Percentiles rank a stretch among this genome's conserved stretches.
phyloP scores from a whole-genome alignment of 305 asterid genomes.

The Fraxinus nigra region DNA sequence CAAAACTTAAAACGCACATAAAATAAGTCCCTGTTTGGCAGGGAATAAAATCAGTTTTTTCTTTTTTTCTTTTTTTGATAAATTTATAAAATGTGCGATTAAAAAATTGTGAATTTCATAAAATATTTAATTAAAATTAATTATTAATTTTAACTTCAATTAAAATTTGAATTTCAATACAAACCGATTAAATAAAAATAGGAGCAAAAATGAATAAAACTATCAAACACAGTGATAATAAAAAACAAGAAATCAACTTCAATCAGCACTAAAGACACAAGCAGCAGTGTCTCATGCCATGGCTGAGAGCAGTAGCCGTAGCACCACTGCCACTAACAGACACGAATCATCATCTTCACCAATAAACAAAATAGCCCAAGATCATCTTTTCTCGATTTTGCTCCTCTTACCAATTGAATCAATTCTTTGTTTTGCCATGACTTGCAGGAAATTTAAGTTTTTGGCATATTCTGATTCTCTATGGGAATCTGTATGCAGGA shows the following conservation, averaged over 20 bases:
- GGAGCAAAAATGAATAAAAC: too few relatives aligned
- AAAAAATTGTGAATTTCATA: too few relatives aligned
- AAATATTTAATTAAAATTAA: too few relatives aligned
- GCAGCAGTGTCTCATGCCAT: slow-evolving; percentile 20
- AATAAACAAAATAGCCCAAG: slow-evolving; percentile 50
- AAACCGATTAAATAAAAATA: too few relatives aligned
- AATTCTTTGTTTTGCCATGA: slow-evolving; percentile 55
- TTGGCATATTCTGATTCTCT: slow-evolving; percentile 63
- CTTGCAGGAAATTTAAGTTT: slow-evolving; percentile 61
- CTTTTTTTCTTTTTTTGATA: too few relatives aligned
- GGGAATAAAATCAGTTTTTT: too few relatives aligned
- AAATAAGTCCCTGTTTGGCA: too few relatives aligned
- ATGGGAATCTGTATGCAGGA: slow-evolving; percentile 82
- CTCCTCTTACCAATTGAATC: slow-evolving; percentile 71
- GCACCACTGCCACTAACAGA: neutral
- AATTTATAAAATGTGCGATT: too few relatives aligned
- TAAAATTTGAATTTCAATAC: too few relatives aligned
- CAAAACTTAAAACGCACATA: too few relatives aligned
- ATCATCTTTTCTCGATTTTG: slow-evolving; percentile 73
- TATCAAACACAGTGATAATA: neutral
- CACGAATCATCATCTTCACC: slow-evolving; percentile 35
- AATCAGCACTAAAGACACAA: slow-evolving; percentile 8
- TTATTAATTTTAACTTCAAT: too few relatives aligned
- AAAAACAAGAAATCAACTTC: neutral
- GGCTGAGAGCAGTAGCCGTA: slow-evolving; percentile 42